These are phyloP conservation scores for Acer yangbiense DNA, from an alignment of 345 rosid species.

Conservation along the genomic window DNA sequence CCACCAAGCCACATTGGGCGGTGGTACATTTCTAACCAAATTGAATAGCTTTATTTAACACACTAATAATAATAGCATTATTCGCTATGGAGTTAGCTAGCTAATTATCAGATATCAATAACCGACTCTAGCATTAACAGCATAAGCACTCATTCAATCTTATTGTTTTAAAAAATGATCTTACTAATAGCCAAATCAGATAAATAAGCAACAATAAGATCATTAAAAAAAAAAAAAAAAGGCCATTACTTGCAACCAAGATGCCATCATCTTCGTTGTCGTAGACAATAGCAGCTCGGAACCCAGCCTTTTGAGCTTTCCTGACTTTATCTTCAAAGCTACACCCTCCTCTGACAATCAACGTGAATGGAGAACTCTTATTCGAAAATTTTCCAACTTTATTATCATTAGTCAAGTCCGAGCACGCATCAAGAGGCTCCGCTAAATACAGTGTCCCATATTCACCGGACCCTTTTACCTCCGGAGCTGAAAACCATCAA, in stretches of 20 bases:
- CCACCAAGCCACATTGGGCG: too few relatives aligned
- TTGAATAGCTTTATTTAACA: neutral
- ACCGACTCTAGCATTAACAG: neutral
- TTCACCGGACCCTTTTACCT: constrained; percentile 64
- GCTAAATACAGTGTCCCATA: constrained; percentile 64
- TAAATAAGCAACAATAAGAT: neutral
- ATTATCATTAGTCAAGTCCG: constrained; percentile 43
- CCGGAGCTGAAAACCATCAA: constrained; percentile 60
- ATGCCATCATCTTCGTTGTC: constrained; percentile 61
- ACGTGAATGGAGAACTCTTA: constrained; percentile 52
- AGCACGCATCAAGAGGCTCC: constrained; percentile 80
- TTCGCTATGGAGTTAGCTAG: too few relatives aligned
- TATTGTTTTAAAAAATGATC: neutral
- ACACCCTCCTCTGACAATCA: constrained; percentile 84
- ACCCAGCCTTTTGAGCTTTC: constrained; percentile 82
- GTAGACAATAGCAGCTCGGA: constrained; percentile 71
- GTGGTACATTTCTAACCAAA: too few relatives aligned
- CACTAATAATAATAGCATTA: neutral
- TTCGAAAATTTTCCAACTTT: constrained; percentile 41
- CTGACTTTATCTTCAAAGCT: constrained; percentile 92
- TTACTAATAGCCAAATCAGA: too few relatives aligned
- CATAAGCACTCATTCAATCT: neutral
- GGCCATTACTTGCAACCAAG: constrained; percentile 74
- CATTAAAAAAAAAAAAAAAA: neutral
- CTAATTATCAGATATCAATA: neutral